These are phyloP conservation scores for Phaffia australis DNA, from an alignment of 768 basidiomycete genomes.

Conservation along the genomic window DNA sequence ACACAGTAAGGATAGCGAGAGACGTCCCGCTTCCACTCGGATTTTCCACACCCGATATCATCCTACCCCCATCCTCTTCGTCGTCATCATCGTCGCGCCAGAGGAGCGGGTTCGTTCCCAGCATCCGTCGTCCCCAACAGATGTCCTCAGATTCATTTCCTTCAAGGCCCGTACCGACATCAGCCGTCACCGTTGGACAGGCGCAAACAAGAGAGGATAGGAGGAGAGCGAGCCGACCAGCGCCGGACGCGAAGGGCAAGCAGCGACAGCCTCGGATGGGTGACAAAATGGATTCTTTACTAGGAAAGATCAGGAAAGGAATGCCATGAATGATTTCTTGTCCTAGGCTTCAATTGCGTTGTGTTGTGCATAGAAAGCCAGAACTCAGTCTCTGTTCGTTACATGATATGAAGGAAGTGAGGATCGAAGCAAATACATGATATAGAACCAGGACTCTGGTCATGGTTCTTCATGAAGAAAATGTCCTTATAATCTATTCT, in stretches of 20 bases:
- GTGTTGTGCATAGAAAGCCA: too few species aligned
- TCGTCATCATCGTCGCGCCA: background rate
- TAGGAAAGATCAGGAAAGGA: conserved; percentile 25
- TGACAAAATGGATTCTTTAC: conserved; percentile 21
- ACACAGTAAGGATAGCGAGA: background rate
- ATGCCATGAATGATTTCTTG: too few species aligned
- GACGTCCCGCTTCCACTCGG: background rate
- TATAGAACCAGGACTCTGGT: too few species aligned
- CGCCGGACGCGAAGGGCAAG: conserved; percentile 11
- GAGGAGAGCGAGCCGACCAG: background rate
- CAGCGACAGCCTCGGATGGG: conserved; percentile 20
- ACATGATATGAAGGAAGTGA: too few species aligned
- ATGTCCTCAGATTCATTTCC: background rate
- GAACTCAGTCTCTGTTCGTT: too few species aligned
- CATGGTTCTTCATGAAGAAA: too few species aligned
- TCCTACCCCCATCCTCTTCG: background rate
- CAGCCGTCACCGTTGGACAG: background rate
- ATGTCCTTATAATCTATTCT: too few species aligned
- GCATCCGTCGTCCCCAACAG: background rate
- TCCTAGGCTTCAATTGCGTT: too few species aligned
- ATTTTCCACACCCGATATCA: background rate
- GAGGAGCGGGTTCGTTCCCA: background rate
- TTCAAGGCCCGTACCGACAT: background rate
- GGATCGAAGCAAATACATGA: too few species aligned
- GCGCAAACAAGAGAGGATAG: background rate